Percentiles rank a stretch among this genome's conserved stretches.
These are phyloP conservation scores for Paramecium biaurelia DNA, from an alignment of 73 alveolate genomes.

Conservation along the genomic window DNA sequence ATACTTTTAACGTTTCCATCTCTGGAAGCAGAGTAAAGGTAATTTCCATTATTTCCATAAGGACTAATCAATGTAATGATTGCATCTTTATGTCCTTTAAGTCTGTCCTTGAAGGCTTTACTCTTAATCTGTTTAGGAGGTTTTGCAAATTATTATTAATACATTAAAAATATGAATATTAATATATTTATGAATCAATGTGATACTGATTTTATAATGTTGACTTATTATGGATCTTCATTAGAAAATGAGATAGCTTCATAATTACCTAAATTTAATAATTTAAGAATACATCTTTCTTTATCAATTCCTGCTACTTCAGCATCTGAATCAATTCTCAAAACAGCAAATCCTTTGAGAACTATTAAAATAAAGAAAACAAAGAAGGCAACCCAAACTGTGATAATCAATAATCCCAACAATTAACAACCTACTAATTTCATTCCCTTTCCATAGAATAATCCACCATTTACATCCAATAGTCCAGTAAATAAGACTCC, in stretches of 20 bases:
- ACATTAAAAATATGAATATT: background rate
- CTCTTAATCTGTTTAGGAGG: constrained; percentile 30
- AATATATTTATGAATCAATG: background rate
- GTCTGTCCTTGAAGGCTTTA: constrained; percentile 74
- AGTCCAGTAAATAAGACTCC: constrained; percentile 16
- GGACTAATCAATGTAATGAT: constrained; percentile 74
- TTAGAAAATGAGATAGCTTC: constrained; percentile 12
- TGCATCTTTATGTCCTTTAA: constrained; percentile 82
- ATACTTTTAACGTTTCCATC: constrained; percentile 76
- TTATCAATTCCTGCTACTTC: constrained; percentile 20
- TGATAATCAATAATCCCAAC: background rate
- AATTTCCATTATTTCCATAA: constrained; percentile 71
- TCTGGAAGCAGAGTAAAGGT: constrained; percentile 76
- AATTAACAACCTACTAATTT: background rate
- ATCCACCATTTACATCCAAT: constrained; percentile 5
- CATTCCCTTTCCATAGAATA: constrained; percentile 1
- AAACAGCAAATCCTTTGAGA: constrained; percentile 43
- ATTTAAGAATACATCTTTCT: background rate
- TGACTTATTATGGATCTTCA: background rate
- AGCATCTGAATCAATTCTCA: background rate
- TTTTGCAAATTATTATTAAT: background rate
- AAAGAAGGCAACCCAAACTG: constrained; percentile 40
- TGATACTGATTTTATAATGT: background rate
- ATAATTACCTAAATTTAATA: background rate
- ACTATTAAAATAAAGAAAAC: background rate